Base-by-base conservation (phyloP, 495 filamentous ascomycete genomes). In the Lophium mytilinum region DNA sequence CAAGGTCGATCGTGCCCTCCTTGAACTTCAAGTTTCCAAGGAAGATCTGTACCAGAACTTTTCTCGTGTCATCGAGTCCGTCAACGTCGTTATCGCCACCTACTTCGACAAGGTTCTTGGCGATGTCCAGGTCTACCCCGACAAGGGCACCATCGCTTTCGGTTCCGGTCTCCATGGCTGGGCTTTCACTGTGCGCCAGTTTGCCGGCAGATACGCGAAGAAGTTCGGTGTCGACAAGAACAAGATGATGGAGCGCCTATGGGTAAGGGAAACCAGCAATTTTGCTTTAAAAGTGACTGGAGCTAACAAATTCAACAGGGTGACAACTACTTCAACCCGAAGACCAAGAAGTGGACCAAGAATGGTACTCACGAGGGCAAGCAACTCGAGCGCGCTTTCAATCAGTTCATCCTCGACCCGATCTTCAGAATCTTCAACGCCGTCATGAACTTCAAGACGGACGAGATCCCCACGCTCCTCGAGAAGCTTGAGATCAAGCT, bases 191-290 rank as follows among this genome's bases (percentile, higher is more conserved):
- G 80, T 99, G 79, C 88, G 93, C 66, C 94, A 99, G 75, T 99
- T 99, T 76, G 93, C 93, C 66, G 78, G 83, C 69, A 86, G 86
- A 71, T 98, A 97, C 78, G 87, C 93, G 72, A 96, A 96, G 89
- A 98, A 98, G 78, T 97, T 98, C 71, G 93, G 93, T 85, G 94
- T 98, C 68, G 94, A 98, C 82, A 88, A 87, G 75, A 83, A 81
- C 76, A 97, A 97, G 89, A 95, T 98, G 94, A 95, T 97, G 84
- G 89, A 95, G 80, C 90, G 94, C 83, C 87, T 98, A 68, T 98
- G 93, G 93, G 88, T 90, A 77, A 75, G 82, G 1, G 33, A 30
- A 69, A 57, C 24, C 37, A 18, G 15, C 11, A 51, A 30, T 17
- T 10, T 36, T 33, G 14, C 40, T 37, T 9, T 5, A 15, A 30